These are phyloP conservation scores for Linderniella brevidens DNA, from an alignment of 257 asterid genomes.

Conservation along the genomic window DNA sequence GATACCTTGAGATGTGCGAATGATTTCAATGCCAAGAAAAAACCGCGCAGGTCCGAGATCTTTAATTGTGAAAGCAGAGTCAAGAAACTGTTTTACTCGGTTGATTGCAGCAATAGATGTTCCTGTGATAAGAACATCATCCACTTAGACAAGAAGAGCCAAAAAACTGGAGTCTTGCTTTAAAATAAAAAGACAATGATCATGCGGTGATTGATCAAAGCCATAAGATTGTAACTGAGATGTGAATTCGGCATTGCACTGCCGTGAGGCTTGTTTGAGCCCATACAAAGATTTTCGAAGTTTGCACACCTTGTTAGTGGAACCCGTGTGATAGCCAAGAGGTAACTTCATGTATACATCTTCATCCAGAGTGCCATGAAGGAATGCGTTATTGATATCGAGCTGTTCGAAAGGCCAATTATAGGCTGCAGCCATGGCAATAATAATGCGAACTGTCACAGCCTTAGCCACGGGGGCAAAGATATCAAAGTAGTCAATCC, in stretches of 20 bases:
- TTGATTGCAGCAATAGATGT: not conserved
- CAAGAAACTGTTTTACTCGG: not conserved
- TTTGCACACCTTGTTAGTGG: not conserved
- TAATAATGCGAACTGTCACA: not conserved
- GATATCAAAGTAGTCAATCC: not conserved
- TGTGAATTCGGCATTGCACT: too few relatives aligned
- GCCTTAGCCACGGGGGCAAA: not conserved
- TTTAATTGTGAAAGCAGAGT: not conserved
- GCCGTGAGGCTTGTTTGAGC: not conserved
- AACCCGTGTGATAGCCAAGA: not conserved
- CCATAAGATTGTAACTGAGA: not conserved
- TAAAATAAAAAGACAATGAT: not conserved
- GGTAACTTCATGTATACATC: not conserved
- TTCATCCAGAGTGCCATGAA: not conserved
- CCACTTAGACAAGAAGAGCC: not conserved
- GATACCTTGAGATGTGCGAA: not conserved
- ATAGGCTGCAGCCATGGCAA: not conserved
- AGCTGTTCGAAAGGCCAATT: not conserved
- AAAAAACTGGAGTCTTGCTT: not conserved
- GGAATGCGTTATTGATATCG: conserved; percentile 1
- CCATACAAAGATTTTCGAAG: not conserved
- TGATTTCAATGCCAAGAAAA: not conserved
- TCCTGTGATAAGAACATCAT: not conserved
- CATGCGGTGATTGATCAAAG: not conserved
- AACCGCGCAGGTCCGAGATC: not conserved